A percentile compares a stretch with the other conserved stretches of the same genome.
Evolutionary conservation across 352 stramenopile genomes (phyloP).

Genomic region (Sclerospora graminicola): DNA sequence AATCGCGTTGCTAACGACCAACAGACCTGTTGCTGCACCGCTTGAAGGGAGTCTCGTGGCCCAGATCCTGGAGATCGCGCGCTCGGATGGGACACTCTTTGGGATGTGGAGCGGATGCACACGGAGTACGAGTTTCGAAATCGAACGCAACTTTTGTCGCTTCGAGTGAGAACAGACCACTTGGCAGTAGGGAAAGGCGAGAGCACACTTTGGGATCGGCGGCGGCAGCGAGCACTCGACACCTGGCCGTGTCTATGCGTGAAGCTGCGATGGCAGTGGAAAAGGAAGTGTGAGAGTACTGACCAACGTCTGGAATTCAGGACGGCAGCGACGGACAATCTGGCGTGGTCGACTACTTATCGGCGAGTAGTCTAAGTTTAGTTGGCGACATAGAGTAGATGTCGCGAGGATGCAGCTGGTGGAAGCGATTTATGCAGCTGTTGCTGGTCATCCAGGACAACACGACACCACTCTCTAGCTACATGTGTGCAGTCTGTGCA

Average conservation of each 20-base stretch:
- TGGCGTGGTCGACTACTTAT: background rate
- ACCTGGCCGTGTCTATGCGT: conserved; percentile 1
- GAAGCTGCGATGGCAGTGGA: background rate
- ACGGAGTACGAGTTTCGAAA: conserved; percentile 11
- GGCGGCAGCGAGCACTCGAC: background rate
- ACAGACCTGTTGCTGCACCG: conserved; percentile 11
- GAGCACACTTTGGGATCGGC: conserved; percentile 11
- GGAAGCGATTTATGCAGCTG: conserved; percentile 19
- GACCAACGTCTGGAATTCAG: too few relatives aligned
- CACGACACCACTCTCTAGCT: conserved; percentile 16
- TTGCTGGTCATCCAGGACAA: conserved; percentile 13
- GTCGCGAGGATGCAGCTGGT: conserved; percentile 11
- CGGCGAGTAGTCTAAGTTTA: conserved; percentile 9
- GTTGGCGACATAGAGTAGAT: conserved; percentile 16
- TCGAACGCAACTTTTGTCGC: conserved; percentile 10
- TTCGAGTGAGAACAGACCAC: conserved; percentile 13
- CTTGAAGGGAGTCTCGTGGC: conserved; percentile 21
- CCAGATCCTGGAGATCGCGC: conserved; percentile 11
- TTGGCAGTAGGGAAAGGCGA: conserved; percentile 7
- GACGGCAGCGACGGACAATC: background rate
- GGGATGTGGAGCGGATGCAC: conserved; percentile 21
- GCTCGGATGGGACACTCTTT: conserved; percentile 20
- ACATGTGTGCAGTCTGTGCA: background rate
- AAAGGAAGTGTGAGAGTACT: conserved; percentile 24
- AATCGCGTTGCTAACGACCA: conserved; percentile 10